Evolutionary conservation across 192 early-diverging fungal species (phyloP), one percentile per base, ranked within the genome.

Genomic region (Coemansia sp.): DNA sequence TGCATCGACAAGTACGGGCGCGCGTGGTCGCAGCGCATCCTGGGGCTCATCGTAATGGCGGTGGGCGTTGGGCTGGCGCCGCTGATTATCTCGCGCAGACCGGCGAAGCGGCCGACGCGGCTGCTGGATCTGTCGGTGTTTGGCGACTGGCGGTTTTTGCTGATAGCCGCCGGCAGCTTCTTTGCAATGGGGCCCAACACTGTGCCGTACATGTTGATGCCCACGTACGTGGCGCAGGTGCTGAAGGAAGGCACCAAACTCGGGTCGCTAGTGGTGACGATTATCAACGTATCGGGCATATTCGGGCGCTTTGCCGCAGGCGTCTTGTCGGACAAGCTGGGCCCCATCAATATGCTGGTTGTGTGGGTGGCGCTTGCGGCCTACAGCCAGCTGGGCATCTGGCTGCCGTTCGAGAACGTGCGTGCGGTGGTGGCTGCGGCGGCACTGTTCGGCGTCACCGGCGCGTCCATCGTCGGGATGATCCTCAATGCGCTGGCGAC

Each of bases 141-240:
- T 33, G 38, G 49, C 9, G 78, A 81, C 53, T 75, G 72, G 69
- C 56, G 56, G 29, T 81, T 81, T 19, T 23, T 72, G 66, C 65
- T 72, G 23, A 68, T 81, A 25, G 78, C 78, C 0, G 73, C 50
- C 3, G 69, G 73, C 40, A 75, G 78, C 36, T 81, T 81, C 60
- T 75, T 81, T 42, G 64, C 78, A 10, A 81, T 81, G 78, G 78
- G 66, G 0, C 78, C 78, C 59, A 81, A 81, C 70, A 81, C 78
- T 10, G 70, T 81, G 13, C 78, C 78, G 1, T 81, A 75, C 43
- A 61, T 81, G 41, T 38, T 81, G 49, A 75, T 81, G 78, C 78
- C 78, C 8, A 81, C 78, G 0, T 81, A 81, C 25, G 69, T 71
- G 2, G 69, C 65, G 0, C 59, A 82, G 11, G 79, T 76, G 8